Evolutionary conservation across 768 basidiomycete genomes (phyloP), one percentile per base, ranked within the genome.

Genomic region (Tricholoma furcatifolium): DNA sequence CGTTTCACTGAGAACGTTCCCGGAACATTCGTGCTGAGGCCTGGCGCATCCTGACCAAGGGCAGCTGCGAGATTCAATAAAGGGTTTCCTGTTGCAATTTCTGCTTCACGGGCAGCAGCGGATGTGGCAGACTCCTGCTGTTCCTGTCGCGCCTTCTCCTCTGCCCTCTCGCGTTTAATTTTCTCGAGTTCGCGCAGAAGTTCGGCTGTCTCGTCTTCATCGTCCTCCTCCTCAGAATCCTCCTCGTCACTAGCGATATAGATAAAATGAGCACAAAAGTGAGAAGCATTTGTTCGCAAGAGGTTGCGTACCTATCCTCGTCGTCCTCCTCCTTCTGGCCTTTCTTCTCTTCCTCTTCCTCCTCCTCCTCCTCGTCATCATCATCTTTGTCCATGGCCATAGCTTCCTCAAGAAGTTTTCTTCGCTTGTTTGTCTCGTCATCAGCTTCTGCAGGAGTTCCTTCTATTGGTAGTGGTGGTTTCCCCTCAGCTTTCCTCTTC

Each of bases 131-230:
- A 79, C 60, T 88, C 80, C 63, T 93, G 93, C 38, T 77, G 77
- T 39, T 97, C 96, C 67, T 83, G 76, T 40, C 90, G 78, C 34
- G 80, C 87, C 65, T 93, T 93, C 70, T 98, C 97, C 62, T 89
- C 95, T 10, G 95, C 95, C 9, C 96, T 81, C 65, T 98, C 95
- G 43, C 87, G 87, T 71, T 97, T 98, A 60, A 98, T 98, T 75
- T 96, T 98, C 71, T 97, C 96, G n/a, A 99, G 78, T 67, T 99
- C 97, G 21, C 93, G 85, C 56, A 99, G 76, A 20, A 99, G 78
- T 62, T 97, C 96, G 0, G 93, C 93, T 0, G 93, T 93, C 49
- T 96, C 93, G 61, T 93, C 91, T 57, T 96, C 94, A 8, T 91
- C 89, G 15, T 88, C 81, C 10, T 76, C 74, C 0, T 67, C 56